Base-by-base conservation (phyloP, 1,284 basidiomycete genomes). In the Boletus austroedulis region DNA sequence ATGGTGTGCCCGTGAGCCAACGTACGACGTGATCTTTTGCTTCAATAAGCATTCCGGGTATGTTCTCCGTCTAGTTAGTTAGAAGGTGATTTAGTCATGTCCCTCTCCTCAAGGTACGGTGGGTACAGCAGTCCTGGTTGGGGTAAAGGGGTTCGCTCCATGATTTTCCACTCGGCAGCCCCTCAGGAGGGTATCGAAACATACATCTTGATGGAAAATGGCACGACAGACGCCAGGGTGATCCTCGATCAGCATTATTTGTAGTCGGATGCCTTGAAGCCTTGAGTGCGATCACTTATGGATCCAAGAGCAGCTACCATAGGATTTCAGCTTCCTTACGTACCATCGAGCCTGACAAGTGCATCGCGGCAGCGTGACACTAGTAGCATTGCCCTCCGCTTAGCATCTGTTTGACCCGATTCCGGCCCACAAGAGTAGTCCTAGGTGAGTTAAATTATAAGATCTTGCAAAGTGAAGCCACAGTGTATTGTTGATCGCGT, bases 31-130 rank as follows among this genome's bases (percentile, higher is more conserved):
- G 14, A 81, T 87, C 1, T 88, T 88, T 71, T 89, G 87, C 67
- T 89, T 89, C 62, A 77, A 80, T 64, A 89, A 89, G 67, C 87
- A 89, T 67, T 84, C 85, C 3, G 86, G 86, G 84, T 87, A 62
- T 11, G 80, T 75, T 38, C 10, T 44, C 24, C 31, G 21, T 49
- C 31, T 2, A 17, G 4, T 24, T 10, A 24, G 29, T 50, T 23
- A 31, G 14, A 47, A 32, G 31, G 48, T 10, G 2, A 52, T 47
- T 40, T 17, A 47, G 5, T 40, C 5, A 28, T 41, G 26, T 43
- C 9, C 45, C 6, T 38, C 40, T 23, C 21, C 36, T 47, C 23
- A 23, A 87, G 86, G 24, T 87, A 88, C 54, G 86, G 87, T 9
- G 86, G 86, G 0, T 87, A 88, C 64, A 77, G 76, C 43, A 61